Percentiles rank a stretch among this genome's conserved stretches.
Conservation (phyloP, 1,139 yeast genomes). For the Magnusiomyces tetraspermus region DNA sequence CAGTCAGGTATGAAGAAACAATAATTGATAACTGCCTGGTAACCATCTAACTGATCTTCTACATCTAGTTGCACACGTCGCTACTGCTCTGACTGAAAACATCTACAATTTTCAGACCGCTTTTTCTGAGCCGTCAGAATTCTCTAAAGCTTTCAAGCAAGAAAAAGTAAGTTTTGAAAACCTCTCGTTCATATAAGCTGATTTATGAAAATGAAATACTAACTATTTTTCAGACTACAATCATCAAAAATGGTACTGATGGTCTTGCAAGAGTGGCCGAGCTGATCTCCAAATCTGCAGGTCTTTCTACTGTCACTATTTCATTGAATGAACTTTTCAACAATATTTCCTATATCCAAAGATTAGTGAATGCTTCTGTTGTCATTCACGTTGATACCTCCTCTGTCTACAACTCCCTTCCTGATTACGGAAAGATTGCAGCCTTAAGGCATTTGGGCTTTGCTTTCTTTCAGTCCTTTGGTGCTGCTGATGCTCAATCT, state of each 20-base stretch:
- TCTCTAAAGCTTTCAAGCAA: constrained; percentile 23
- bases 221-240: constrained; percentile 23
- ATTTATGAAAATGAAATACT: neutral
- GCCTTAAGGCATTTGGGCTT: constrained; percentile 62
- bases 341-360: constrained; percentile 51
- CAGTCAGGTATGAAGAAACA: constrained; percentile 10
- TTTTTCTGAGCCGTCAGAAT: constrained; percentile 37
- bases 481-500: constrained; percentile 43
- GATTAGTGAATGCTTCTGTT: constrained; percentile 38
- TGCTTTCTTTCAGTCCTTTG: constrained; percentile 57
- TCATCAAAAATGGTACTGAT: constrained; percentile 43
- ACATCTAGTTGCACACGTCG: constrained; percentile 23
- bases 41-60: too few relatives aligned
- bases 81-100: constrained; percentile 29
- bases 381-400: constrained; percentile 50
- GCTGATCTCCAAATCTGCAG: constrained; percentile 12
- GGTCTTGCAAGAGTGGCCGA: constrained; percentile 41
- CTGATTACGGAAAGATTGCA: constrained; percentile 57
- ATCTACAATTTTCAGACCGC: constrained; percentile 42
- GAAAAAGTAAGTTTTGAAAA: constrained; percentile 7
- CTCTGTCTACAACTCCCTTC: constrained; percentile 7
- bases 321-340: constrained; percentile 47
- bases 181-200: too few relatives aligned
- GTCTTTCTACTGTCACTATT: constrained; percentile 32
- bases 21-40: too few relatives aligned